Conservation (phyloP, 768 basidiomycete species). For the Kwoniella europaea region DNA sequence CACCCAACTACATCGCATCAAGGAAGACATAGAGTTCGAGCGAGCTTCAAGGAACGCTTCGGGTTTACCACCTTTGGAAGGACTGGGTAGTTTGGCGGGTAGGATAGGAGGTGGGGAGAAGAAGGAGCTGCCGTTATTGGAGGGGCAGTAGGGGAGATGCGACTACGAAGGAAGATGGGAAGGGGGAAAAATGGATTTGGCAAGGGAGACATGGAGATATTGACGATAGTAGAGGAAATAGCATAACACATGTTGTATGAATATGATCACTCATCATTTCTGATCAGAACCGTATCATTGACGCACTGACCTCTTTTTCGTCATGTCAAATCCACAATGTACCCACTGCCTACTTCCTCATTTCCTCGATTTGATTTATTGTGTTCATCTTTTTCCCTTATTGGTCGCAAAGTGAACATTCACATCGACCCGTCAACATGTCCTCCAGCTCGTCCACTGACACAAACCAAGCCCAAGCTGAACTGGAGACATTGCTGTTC, state of each 20-base stretch:
- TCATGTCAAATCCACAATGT: not conserved
- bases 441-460: no score
- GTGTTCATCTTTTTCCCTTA: no score
- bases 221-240: not conserved
- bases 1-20: conserved; percentile 38
- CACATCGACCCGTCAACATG: no score
- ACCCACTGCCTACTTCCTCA: not conserved
- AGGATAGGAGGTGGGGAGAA: not conserved
- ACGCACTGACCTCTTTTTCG: not conserved
- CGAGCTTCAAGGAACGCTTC: not conserved
- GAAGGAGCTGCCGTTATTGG: conserved; percentile 15
- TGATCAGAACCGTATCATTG: not conserved
- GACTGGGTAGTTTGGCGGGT: not conserved
- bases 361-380: no score
- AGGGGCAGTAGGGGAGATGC: conserved; percentile 3
- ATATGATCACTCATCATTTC: not conserved
- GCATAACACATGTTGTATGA: not conserved
- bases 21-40: conserved; percentile 17
- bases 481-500: no score
- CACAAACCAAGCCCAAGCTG: no score
- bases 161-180: not conserved
- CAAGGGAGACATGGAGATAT: not conserved
- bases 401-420: no score
- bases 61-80: conserved; percentile 7
- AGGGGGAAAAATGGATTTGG: not conserved